phyloP scores from a whole-genome alignment of 2,329 filamentous ascomycete genomes.

The Dactylella cylindrospora region DNA sequence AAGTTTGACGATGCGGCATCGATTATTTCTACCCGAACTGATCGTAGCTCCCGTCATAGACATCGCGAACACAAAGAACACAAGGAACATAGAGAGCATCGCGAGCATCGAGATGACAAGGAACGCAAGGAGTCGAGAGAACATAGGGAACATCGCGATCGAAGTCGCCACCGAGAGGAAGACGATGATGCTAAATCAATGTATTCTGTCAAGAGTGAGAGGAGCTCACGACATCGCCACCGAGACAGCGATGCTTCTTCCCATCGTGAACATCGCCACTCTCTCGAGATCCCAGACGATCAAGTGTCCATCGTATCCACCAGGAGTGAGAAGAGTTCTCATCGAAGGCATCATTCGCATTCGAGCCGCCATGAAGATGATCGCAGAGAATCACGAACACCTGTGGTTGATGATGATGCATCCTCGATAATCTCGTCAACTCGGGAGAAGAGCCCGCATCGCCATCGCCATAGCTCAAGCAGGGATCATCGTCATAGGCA shows the following conservation, averaged over 20 bases:
- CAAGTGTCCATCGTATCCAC: slow-evolving; percentile 28
- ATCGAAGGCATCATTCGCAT: slow-evolving; percentile 33
- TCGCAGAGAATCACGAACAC: slow-evolving; percentile 24
- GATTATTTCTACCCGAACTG: slow-evolving; percentile 24
- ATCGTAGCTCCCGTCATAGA: slow-evolving; percentile 30
- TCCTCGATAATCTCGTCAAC: slow-evolving; percentile 33
- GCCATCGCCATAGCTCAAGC: slow-evolving; percentile 34
- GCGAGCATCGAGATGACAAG: slow-evolving; percentile 15
- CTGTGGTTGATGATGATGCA: slow-evolving; percentile 28
- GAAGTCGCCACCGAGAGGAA: slow-evolving; percentile 1
- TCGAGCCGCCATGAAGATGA: slow-evolving; percentile 30
- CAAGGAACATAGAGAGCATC: slow-evolving; percentile 11
- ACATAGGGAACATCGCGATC: slow-evolving; percentile 11
- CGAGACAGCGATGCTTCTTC: slow-evolving; percentile 23
- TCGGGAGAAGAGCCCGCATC: slow-evolving; percentile 36
- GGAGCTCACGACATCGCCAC: slow-evolving; percentile 26
- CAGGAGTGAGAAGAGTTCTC: slow-evolving; percentile 31
- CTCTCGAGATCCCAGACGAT: slow-evolving; percentile 37
- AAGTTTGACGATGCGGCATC: slow-evolving; percentile 33
- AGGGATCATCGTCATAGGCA: slow-evolving; percentile 43
- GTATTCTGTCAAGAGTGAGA: slow-evolving; percentile 27
- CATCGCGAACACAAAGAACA: slow-evolving; percentile 31
- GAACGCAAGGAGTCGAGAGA: slow-evolving; percentile 10
- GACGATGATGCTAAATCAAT: slow-evolving; percentile 32
- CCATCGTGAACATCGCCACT: slow-evolving; percentile 26